Base-by-base conservation (phyloP, 495 filamentous ascomycete species). In the Zalerion maritima region DNA sequence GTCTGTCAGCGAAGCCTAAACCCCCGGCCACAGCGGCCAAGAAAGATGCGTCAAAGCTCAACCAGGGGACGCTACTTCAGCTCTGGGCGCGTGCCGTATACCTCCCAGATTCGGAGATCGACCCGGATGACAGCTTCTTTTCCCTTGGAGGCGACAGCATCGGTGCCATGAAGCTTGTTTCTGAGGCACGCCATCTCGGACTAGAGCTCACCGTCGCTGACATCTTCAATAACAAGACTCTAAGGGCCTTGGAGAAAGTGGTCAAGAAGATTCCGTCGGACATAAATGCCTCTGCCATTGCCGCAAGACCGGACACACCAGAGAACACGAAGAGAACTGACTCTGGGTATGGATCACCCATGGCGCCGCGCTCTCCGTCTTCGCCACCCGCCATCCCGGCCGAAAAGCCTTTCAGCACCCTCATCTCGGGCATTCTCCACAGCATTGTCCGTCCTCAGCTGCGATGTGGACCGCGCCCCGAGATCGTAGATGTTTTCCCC, bases 91-190 rank as follows among this genome's bases (percentile, higher is more conserved):
- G 41, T 7, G 46, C 57, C 1, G 34, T 59, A n/a, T 37, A 29
- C 2, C 38, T 57, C 9, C 34, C 40, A 6, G 54, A 57, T 15
- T 43, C 50, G 1, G 38, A 41, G 4, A 66, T 78, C 20, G 53
- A 57, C 6, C 37, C 69, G 17, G 50, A 65, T 14, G 61, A 74
- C 36, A 68, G 62, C 36, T 81, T 81, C 45, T 57, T 81, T 37
- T 57, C 53, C 14, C 54, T 77, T 6, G 75, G 76, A 9, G 76
- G 75, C 21, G 76, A 81, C 37, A 80, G 75, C 1, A 75, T 81
- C 26, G 63, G 67, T 7, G 75, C 75, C 1, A 80, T 81, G 64
- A 74, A 69, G 47, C 54, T 80, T 24, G 74, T 74, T 6, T 66
- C 71, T 7, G 63, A 65, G 36, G 64, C 65, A 18, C 66, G 58